Percentiles rank a stretch among this genome's conserved stretches.
Evolutionary conservation across 352 stramenopile species (phyloP).

Genomic region (Elongisporangium undulatum): DNA sequence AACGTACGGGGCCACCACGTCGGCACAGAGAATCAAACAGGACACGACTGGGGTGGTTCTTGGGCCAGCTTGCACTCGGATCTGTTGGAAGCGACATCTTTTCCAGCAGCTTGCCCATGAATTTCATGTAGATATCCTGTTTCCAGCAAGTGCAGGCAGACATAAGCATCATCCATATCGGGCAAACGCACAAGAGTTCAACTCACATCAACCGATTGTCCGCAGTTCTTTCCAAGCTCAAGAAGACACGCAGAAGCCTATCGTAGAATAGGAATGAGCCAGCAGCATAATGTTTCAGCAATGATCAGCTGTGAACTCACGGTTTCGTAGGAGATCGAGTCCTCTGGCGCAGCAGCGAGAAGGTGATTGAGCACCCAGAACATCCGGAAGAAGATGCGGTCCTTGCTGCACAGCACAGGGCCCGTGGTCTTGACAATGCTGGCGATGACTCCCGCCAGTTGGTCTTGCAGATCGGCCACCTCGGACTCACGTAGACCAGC

Average conservation of each 20-base stretch:
- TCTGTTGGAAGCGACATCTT: constrained; percentile 46
- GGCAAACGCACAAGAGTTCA: neutral
- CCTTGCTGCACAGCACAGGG: constrained; percentile 28
- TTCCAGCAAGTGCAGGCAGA: neutral
- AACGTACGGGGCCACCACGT: constrained; percentile 48
- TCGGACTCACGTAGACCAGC: constrained; percentile 67
- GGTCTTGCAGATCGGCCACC: constrained; percentile 60
- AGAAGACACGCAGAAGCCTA: constrained; percentile 37
- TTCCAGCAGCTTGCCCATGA: constrained; percentile 45
- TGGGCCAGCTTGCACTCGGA: constrained; percentile 41
- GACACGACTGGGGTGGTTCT: constrained; percentile 49
- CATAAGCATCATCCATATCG: neutral
- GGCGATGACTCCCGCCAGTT: constrained; percentile 51
- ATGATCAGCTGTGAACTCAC: constrained; percentile 13
- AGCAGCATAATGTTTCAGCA: neutral
- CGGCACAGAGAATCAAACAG: constrained; percentile 79
- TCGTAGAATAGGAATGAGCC: neutral
- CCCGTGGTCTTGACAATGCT: constrained; percentile 59
- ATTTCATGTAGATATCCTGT: constrained; percentile 56
- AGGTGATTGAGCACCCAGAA: constrained; percentile 83
- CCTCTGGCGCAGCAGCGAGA: constrained; percentile 45
- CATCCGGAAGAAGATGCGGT: constrained; percentile 59
- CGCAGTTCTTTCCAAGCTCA: constrained; percentile 23
- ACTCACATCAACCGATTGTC: constrained; percentile 41
- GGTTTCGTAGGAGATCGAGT: constrained; percentile 46